A percentile compares a stretch with the other conserved stretches of the same genome.
Conservation (phyloP, 805 yeast genomes). For the Yarrowia alimentaria region DNA sequence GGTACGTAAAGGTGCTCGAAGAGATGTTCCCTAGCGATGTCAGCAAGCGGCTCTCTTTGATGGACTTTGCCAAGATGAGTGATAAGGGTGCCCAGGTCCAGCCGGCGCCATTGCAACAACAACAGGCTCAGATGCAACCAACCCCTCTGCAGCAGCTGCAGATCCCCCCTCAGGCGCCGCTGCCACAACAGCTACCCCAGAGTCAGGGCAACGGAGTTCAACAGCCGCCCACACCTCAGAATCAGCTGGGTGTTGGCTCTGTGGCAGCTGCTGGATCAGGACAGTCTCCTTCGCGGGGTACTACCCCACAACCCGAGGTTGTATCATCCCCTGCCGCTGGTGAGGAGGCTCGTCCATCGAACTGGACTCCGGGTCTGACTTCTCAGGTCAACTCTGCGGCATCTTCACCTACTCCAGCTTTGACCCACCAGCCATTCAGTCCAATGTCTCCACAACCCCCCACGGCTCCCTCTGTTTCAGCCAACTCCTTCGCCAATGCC, state of each 20-base stretch:
- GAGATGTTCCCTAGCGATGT: slow-evolving; percentile 4
- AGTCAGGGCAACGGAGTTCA: too few relatives aligned
- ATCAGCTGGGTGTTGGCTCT: too few relatives aligned
- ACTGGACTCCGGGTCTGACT: slow-evolving; percentile 18
- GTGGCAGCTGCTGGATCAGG: neutral
- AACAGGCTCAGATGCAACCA: too few relatives aligned
- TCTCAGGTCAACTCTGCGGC: slow-evolving; percentile 19
- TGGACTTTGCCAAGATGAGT: slow-evolving; percentile 17
- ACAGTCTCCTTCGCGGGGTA: slow-evolving; percentile 1
- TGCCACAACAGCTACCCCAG: too few relatives aligned
- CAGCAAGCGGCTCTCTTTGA: slow-evolving; percentile 1
- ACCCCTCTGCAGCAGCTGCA: too few relatives aligned
- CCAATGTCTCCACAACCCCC: slow-evolving; percentile 10
- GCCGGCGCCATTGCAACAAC: too few relatives aligned
- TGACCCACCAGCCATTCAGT: slow-evolving; percentile 3
- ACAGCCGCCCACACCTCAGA: too few relatives aligned
- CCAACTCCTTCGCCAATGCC: slow-evolving; percentile 12
- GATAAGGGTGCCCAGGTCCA: slow-evolving; percentile 12
- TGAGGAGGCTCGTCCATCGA: slow-evolving; percentile 5
- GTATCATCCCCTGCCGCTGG: slow-evolving; percentile 13
- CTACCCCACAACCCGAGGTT: slow-evolving; percentile 22
- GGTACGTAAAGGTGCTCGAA: slow-evolving; percentile 5
- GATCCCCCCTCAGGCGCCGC: too few relatives aligned
- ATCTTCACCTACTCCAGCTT: slow-evolving; percentile 1
- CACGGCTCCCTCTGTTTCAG: neutral